A percentile compares a stretch with the other conserved stretches of the same genome.
Evolutionary conservation across 371 early-diverging fungal genomes (phyloP).

Genomic region (Mucor piriformis): DNA sequence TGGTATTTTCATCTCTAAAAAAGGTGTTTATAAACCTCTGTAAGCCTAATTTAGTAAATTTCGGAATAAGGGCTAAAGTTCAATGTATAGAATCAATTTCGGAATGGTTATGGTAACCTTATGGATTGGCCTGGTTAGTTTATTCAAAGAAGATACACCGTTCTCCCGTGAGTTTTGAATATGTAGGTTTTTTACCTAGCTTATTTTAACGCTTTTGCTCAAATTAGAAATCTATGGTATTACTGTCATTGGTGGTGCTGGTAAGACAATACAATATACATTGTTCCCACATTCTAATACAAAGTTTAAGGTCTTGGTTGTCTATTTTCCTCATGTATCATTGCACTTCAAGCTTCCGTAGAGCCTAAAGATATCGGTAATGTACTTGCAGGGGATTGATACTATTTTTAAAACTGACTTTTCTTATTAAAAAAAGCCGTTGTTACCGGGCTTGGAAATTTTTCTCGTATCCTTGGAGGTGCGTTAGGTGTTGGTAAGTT

Average conservation of each 20-base stretch:
- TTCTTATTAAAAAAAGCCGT: constrained; percentile 29
- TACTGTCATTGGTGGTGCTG: constrained; percentile 40
- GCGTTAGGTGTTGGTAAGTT: constrained; percentile 41
- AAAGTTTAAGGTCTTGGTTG: constrained; percentile 26
- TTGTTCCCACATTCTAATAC: too few relatives aligned
- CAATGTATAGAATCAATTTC: constrained; percentile 27
- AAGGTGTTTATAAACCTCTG: constrained; percentile 53
- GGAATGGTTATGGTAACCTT: constrained; percentile 46
- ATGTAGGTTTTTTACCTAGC: background rate
- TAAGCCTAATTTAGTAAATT: constrained; percentile 18
- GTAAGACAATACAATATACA: constrained; percentile 2
- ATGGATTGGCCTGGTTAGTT: constrained; percentile 34
- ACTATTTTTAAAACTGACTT: background rate
- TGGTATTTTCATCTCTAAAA: constrained; percentile 52
- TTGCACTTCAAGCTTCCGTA: constrained; percentile 49
- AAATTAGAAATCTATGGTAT: constrained; percentile 39
- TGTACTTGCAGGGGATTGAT: background rate
- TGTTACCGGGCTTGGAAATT: constrained; percentile 50
- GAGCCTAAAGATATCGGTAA: constrained; percentile 43
- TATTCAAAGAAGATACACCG: constrained; percentile 31
- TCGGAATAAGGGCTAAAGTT: background rate
- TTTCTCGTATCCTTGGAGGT: constrained; percentile 50
- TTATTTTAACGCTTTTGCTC: background rate
- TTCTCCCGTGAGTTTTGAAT: constrained; percentile 30
- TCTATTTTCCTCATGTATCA: constrained; percentile 46